A percentile compares a stretch with the other conserved stretches of the same genome.
Conservation (phyloP, 1,284 basidiomycete genomes). For the Psilocybe mexicana region DNA sequence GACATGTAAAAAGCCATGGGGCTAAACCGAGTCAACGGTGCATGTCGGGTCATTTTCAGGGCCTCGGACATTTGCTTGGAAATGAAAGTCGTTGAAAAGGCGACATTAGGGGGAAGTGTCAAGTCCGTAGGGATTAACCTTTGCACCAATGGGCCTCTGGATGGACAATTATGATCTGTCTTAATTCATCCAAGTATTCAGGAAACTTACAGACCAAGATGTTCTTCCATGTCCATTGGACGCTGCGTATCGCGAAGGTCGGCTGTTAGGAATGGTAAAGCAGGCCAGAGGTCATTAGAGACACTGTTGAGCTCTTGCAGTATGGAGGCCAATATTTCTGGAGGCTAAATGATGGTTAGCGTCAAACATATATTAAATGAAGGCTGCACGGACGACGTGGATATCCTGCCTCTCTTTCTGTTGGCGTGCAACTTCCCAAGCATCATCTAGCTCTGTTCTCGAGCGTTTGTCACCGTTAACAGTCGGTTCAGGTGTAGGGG, state of each 20-base stretch:
- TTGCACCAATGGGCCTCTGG: constrained; percentile 31
- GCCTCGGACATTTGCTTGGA: constrained; percentile 59
- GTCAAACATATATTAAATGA: background rate
- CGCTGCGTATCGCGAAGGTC: constrained; percentile 31
- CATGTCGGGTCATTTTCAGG: constrained; percentile 61
- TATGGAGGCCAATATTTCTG: constrained; percentile 60
- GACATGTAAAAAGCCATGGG: constrained; percentile 65
- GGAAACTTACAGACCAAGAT: constrained; percentile 58
- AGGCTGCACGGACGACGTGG: constrained; percentile 55
- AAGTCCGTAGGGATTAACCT: constrained; percentile 45
- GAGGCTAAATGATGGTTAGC: constrained; percentile 47
- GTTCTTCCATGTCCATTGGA: constrained; percentile 37
- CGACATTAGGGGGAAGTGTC: constrained; percentile 41
- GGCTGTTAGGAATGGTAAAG: constrained; percentile 18
- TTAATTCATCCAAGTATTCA: background rate
- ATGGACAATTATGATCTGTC: constrained; percentile 4
- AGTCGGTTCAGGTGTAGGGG: constrained; percentile 29
- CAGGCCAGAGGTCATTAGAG: constrained; percentile 50
- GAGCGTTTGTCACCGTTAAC: constrained; percentile 1
- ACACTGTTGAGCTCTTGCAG: constrained; percentile 53
- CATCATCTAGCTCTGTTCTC: constrained; percentile 40
- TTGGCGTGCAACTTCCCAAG: constrained; percentile 67
- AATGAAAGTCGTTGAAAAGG: constrained; percentile 55
- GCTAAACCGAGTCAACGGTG: constrained; percentile 51
- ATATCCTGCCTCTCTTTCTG: constrained; percentile 60